Evolutionary conservation across 2,329 filamentous ascomycete genomes (phyloP), one percentile per base, ranked within the genome.

Genomic region (Diaporthe humulicola): DNA sequence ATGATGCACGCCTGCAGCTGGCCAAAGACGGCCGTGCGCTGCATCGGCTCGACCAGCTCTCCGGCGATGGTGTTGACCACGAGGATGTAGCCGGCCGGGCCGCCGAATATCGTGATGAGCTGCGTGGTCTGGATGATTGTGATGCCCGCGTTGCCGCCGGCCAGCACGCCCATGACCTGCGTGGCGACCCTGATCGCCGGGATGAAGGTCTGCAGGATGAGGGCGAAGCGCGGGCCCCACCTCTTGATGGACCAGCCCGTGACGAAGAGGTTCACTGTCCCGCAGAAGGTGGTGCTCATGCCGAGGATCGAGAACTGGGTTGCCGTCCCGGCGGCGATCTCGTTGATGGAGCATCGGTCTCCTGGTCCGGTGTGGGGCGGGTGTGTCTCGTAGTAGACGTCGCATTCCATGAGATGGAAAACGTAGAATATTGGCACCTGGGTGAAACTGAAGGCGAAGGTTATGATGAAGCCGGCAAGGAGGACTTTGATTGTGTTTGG

Each of bases 341-440:
- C 89, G 71, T 89, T 89, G 45, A 87, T 86, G 61, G 86, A 87
- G 79, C 93, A 95, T 22, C 89, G 86, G 75, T 92, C 89, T 5
- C 85, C 85, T 5, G 81, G 78, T 1, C 86, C 87, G 14, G 83
- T 78, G 67, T 84, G 89, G 0, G 87, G 86, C 17, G 88, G 86
- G 78, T 93, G 89, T 3, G 85, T 84, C 48, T 87, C 84, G 82
- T 94, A 95, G 81, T 91, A 95, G 70, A 89, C 88, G 72, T 94
- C 91, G 82, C 93, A 95, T 67, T 90, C 91, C 92, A 94, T 94
- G 2, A 93, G 80, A 74, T 91, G 91, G 78, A 94, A 94, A 33
- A 92, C 91, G 81, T 93, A 93, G 60, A 93, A 83, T 6, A 89
- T 76, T 10, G 75, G 75, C 19, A 76, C 75, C 28, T 76, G 75